phyloP scores from a whole-genome alignment of 495 filamentous ascomycete genomes.

The Penicillium arizonense region DNA sequence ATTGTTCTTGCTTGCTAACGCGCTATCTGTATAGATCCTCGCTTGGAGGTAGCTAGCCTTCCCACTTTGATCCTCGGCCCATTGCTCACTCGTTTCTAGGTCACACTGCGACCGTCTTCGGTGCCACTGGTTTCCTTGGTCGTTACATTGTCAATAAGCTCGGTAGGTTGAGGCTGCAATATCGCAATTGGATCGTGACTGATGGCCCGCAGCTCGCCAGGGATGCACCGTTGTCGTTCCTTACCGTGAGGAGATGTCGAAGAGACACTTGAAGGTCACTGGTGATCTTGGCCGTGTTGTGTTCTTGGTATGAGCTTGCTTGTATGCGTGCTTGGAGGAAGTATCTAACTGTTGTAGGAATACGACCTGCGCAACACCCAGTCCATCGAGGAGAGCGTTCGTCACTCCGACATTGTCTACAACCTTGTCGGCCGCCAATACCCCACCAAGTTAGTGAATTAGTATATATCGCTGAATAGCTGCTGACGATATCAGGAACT shows the following conservation, averaged over 20 bases:
- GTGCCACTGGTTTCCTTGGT: conserved; percentile 92
- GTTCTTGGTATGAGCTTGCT: conserved; percentile 63
- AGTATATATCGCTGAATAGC: neutral
- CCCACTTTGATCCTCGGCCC: conserved; percentile 20
- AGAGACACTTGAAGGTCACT: conserved; percentile 91
- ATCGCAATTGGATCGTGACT: conserved; percentile 24
- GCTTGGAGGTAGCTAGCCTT: conserved; percentile 66
- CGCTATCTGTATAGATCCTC: conserved; percentile 59
- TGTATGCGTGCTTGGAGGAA: neutral
- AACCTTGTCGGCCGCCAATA: conserved; percentile 93
- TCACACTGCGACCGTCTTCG: conserved; percentile 96
- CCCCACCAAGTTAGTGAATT: conserved; percentile 78
- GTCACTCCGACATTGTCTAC: conserved; percentile 96
- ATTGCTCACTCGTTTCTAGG: conserved; percentile 51
- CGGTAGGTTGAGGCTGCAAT: conserved; percentile 54
- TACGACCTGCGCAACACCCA: conserved; percentile 93
- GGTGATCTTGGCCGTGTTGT: conserved; percentile 88
- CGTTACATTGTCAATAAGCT: conserved; percentile 97
- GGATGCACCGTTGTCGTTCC: conserved; percentile 93
- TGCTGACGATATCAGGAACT: conserved; percentile 67
- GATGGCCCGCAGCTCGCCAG: conserved; percentile 63
- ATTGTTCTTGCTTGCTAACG: conserved; percentile 21
- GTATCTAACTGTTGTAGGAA: conserved; percentile 58
- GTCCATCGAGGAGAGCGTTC: conserved; percentile 93
- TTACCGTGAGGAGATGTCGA: conserved; percentile 95